Evolutionary conservation across 495 filamentous ascomycete genomes (phyloP).

Genomic region (Penicillium robsamsonii): DNA sequence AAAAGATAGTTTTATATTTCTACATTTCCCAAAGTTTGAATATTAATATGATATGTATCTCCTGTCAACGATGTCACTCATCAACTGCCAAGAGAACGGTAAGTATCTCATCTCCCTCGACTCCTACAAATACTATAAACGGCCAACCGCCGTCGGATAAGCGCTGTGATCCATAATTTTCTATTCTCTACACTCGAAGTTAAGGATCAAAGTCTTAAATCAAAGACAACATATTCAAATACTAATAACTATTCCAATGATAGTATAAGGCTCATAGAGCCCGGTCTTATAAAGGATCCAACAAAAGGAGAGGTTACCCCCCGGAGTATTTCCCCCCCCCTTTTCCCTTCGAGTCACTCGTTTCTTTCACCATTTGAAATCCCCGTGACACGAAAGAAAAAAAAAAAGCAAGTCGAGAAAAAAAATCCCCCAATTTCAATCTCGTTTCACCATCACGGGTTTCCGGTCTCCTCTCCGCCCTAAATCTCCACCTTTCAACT

Average conservation of each 20-base stretch:
- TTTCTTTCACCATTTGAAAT: background rate
- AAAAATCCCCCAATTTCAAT: background rate
- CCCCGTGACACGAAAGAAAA: background rate
- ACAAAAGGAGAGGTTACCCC: background rate
- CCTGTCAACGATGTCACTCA: background rate
- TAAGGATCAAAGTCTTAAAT: background rate
- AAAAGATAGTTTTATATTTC: background rate
- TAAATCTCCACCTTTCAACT: conserved; percentile 2
- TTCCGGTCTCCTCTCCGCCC: background rate
- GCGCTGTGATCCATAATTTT: conserved; percentile 9
- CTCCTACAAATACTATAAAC: background rate
- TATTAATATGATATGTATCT: background rate
- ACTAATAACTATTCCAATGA: background rate
- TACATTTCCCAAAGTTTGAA: no score
- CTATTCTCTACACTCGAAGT: background rate
- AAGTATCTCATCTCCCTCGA: background rate
- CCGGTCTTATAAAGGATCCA: background rate
- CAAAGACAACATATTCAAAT: background rate
- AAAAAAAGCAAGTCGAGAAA: background rate
- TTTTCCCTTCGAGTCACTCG: background rate
- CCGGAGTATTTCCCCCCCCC: conserved; percentile 2
- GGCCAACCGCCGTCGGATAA: conserved; percentile 11
- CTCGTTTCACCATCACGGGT: background rate
- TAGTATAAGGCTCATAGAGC: background rate
- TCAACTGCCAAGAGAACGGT: background rate